Evolutionary conservation across 768 basidiomycete genomes (phyloP).

Genomic region (Psilocybe cubensis): DNA sequence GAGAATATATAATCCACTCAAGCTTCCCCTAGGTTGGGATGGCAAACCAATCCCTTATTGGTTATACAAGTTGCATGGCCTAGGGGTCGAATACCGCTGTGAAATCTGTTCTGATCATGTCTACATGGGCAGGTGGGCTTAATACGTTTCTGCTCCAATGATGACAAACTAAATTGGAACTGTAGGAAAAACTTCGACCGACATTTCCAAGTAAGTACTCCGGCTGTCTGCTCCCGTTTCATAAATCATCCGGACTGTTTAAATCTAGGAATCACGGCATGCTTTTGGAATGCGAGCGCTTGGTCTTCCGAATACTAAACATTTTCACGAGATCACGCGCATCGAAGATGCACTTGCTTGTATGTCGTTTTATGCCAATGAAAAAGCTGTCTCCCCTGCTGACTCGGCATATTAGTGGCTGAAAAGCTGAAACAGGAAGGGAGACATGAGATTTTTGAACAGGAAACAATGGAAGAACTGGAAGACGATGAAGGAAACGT

Average conservation of each 20-base stretch:
- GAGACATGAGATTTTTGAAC: slow-evolving; percentile 89
- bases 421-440: slow-evolving; percentile 98
- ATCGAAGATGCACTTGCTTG: slow-evolving; percentile 95
- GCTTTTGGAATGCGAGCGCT: slow-evolving; percentile 98
- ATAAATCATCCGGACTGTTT: slow-evolving; percentile 17
- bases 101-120: slow-evolving; percentile 97
- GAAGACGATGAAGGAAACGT: slow-evolving; percentile 99
- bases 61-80: slow-evolving; percentile 96
- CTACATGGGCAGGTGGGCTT: slow-evolving; percentile 88
- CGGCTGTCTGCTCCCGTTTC: neutral
- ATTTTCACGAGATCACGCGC: slow-evolving; percentile 97
- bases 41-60: slow-evolving; percentile 99
- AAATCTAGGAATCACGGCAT: slow-evolving; percentile 83
- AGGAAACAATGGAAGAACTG: slow-evolving; percentile 96
- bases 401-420: slow-evolving; percentile 63
- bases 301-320: slow-evolving; percentile 96
- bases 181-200: slow-evolving; percentile 90
- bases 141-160: slow-evolving; percentile 3
- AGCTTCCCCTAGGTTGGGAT: slow-evolving; percentile 96
- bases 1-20: slow-evolving; percentile 96
- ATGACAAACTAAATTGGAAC: slow-evolving; percentile 10
- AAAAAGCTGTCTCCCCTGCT: neutral
- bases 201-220: slow-evolving; percentile 80
- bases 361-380: slow-evolving; percentile 44
- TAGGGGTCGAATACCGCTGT: slow-evolving; percentile 97